These are phyloP conservation scores for Neoarthrinium moseri DNA, from an alignment of 2,329 filamentous ascomycete species.

Conservation along the genomic window DNA sequence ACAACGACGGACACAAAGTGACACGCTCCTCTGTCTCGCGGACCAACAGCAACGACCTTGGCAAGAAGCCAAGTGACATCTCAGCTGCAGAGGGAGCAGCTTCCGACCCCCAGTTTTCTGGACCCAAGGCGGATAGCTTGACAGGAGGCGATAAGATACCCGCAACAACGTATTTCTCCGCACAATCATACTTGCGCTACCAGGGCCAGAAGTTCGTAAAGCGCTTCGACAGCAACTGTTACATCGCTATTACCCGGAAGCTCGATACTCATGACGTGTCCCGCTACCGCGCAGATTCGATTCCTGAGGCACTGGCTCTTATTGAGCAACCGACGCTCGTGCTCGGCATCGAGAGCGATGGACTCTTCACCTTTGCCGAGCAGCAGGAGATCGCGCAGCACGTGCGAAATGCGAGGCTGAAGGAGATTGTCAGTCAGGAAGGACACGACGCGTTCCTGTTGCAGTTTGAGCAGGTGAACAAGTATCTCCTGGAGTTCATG, in stretches of 20 bases:
- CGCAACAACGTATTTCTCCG: conserved; percentile 89
- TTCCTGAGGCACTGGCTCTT: conserved; percentile 72
- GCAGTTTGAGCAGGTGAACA: conserved; percentile 96
- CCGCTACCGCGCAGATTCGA: conserved; percentile 65
- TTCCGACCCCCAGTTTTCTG: conserved; percentile 69
- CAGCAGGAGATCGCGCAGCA: conserved; percentile 86
- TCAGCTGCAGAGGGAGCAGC: conserved; percentile 26
- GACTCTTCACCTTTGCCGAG: conserved; percentile 94
- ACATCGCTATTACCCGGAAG: conserved; percentile 97
- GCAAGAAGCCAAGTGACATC: conserved; percentile 17
- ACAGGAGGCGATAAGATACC: conserved; percentile 51
- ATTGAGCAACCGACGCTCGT: conserved; percentile 90
- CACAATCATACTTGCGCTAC: conserved; percentile 95
- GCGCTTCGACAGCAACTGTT: conserved; percentile 97
- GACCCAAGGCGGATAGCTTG: conserved; percentile 52
- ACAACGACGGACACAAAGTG: conserved; percentile 77
- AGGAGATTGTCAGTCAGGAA: conserved; percentile 89
- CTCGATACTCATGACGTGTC: conserved; percentile 96
- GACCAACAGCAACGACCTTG: conserved; percentile 36
- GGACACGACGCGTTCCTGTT: conserved; percentile 95
- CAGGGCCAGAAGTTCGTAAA: conserved; percentile 96
- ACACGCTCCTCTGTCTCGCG: conserved; percentile 52
- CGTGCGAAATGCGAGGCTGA: conserved; percentile 74
- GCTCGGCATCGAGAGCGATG: conserved; percentile 91
- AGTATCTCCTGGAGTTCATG: conserved; percentile 80